Base-by-base conservation (phyloP, 2,329 filamentous ascomycete species). In the Zymoseptoria pseudotritici region DNA sequence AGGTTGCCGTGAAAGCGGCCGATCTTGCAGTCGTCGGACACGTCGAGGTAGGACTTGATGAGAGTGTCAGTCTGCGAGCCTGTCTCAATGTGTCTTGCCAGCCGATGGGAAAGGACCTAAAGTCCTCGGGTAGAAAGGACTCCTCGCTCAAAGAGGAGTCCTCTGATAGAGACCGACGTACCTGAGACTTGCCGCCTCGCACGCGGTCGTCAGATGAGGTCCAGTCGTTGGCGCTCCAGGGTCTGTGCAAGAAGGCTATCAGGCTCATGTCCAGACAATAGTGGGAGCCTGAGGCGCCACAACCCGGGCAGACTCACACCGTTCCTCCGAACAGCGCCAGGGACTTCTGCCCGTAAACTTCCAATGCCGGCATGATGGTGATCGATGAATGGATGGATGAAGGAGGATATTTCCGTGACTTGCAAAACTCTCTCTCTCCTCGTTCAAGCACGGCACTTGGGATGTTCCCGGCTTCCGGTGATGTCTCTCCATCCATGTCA, bases 161-260 rank as follows among this genome's bases (percentile, higher is more conserved):
- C 26, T 29, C 26, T 1, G 26, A 9, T 29, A 9, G 26, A 9
- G 26, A 9, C 2, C 26, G 26, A 9, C 50, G 64, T 73, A 80
- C 79, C 70, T 80, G 75, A 50, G 87, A 90, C 61, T 80, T 81
- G 55, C 90, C 90, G 60, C 88, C 88, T 52, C 89, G 85, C n/a
- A 93, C 88, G 29, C 85, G 80, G 73, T 93, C 90, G 72, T 93
- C 88, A 57, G 84, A 86, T 13, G 84, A 78, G 7, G 82, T 86
- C 88, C 88, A 93, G 63, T 83, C 80, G 55, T 76, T 72, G 1
- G 78, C 70, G 21, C 78, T 73, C 86, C 87, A 90, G 21, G 78
- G 77, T 60, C 84, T 87, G 71, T 46, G 13, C 2, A 42, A 42
- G 36, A 17, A 42, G 8, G 26, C 13, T 17, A 2, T 42, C 36